Base-by-base conservation (phyloP, 78 protist species). In the Dictyostelium discoideum region DNA sequence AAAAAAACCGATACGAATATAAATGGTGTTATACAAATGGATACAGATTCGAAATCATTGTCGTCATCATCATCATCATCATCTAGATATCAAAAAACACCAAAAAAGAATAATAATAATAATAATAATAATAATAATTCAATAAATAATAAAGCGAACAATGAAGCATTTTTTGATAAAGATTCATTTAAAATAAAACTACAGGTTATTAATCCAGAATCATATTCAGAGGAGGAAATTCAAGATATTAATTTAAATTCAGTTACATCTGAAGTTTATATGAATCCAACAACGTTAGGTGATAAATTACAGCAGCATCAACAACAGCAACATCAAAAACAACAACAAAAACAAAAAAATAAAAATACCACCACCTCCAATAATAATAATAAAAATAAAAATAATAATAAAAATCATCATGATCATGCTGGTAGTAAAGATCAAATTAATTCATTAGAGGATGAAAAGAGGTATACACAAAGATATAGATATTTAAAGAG, bases 401-500 rank as follows among this genome's bases (percentile, higher is more conserved):
- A 46, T 14, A 73, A 72, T 48, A 20, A 65, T 5, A 22, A 26
- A 5, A 63, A 54, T 1, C 13, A 73, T 32, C 9, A 73, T 18
- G 20, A 37, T 3, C 69, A 24, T 29, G 7, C 13, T n/a, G 50
- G 26, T 67, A 26, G 67, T 65, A 24, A 82, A 83, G 26, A 81
- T 63, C 63, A 67, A 46, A 86, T 69, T 60, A 80, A 40, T 74
- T 74, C 81, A 10, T n/a, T 90, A 69, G 67, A 72, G 32, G 86
- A 82, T 39, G 95, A 90, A 79, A 63, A 63, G 24, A 63, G 65
- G 65, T 90, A 90, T 54, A 90, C 81, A 48, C 46, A 82, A 48
- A 80, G 95, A 82, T 79, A 72, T 73, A 60, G 60, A 90, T 82
- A 54, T 73, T 54, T 90, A 48, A 90, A 90, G 37, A 39, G 24